These are phyloP conservation scores for Podaxis mareebaensis DNA, from an alignment of 768 basidiomycete genomes.

Conservation along the genomic window DNA sequence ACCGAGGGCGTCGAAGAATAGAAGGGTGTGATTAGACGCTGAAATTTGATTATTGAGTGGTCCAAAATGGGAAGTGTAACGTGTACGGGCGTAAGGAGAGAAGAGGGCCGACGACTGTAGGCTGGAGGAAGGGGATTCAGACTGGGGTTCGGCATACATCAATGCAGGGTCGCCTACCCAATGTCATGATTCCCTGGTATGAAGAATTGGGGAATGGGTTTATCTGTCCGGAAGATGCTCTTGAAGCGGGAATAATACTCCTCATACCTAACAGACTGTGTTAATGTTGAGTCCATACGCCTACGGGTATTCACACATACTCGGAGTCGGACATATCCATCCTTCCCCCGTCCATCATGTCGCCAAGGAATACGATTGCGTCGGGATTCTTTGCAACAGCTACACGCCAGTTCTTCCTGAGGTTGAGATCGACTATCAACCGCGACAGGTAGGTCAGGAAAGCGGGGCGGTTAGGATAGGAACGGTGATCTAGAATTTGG, in stretches of 20 bases:
- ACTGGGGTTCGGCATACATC: background rate
- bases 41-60: constrained; percentile 61
- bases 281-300: background rate
- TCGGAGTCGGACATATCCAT: constrained; percentile 61
- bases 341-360: constrained; percentile 90
- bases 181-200: constrained; percentile 93
- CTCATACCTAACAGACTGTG: constrained; percentile 59
- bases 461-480: constrained; percentile 63
- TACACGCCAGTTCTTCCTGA: constrained; percentile 83
- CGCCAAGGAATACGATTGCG: constrained; percentile 80
- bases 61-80: constrained; percentile 80
- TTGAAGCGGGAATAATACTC: constrained; percentile 67
- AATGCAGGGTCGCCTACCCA: constrained; percentile 45
- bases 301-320: constrained; percentile 44
- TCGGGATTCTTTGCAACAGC: constrained; percentile 64
- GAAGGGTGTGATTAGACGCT: constrained; percentile 70
- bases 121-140: constrained; percentile 33
- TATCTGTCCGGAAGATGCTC: constrained; percentile 59
- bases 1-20: constrained; percentile 73
- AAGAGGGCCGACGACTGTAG: constrained; percentile 47
- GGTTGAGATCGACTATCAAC: constrained; percentile 74
- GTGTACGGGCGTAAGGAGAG: constrained; percentile 44
- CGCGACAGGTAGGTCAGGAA: constrained; percentile 61
- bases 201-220: constrained; percentile 58
- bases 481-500: constrained; percentile 76